Conservation (phyloP, 305 asterid species). For the Petunia hybrid region DNA sequence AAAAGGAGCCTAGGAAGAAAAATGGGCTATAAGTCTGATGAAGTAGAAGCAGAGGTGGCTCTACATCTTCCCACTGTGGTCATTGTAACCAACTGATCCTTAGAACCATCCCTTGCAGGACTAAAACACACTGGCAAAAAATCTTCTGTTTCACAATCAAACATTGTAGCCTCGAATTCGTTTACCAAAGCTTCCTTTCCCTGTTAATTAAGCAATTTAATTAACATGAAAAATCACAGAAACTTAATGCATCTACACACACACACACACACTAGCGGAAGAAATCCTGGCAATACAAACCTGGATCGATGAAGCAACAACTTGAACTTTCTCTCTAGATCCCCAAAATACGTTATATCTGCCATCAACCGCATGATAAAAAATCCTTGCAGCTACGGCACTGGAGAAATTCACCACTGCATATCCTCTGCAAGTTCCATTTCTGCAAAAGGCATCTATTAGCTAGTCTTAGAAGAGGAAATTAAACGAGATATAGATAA, state of each 20-base stretch:
- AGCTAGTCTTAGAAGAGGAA: neutral
- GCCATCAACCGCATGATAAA: conserved; percentile 40
- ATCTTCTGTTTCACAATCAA: conserved; percentile 58
- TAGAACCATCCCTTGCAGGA: conserved; percentile 65
- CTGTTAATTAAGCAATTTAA: conserved; percentile 33
- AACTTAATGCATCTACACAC: neutral
- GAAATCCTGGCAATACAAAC: too few relatives aligned
- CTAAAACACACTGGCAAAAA: conserved; percentile 54
- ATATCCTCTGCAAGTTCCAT: conserved; percentile 54
- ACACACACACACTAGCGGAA: neutral
- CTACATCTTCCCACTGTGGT: conserved; percentile 48
- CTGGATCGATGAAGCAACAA: conserved; percentile 63
- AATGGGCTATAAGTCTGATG: too few relatives aligned
- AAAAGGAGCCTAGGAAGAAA: too few relatives aligned
- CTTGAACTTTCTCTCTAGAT: conserved; percentile 44
- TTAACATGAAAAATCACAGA: neutral
- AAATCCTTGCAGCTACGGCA: conserved; percentile 50
- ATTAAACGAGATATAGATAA: neutral
- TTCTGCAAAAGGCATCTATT: conserved; percentile 34
- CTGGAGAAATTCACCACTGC: conserved; percentile 72
- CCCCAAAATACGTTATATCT: conserved; percentile 37
- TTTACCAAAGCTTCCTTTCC: conserved; percentile 57
- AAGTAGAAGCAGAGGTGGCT: too few relatives aligned
- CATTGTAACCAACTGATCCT: conserved; percentile 39
- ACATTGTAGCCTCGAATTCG: conserved; percentile 43